phyloP scores from a whole-genome alignment of 2,329 filamentous ascomycete species.

The Botryotinia calthae region DNA sequence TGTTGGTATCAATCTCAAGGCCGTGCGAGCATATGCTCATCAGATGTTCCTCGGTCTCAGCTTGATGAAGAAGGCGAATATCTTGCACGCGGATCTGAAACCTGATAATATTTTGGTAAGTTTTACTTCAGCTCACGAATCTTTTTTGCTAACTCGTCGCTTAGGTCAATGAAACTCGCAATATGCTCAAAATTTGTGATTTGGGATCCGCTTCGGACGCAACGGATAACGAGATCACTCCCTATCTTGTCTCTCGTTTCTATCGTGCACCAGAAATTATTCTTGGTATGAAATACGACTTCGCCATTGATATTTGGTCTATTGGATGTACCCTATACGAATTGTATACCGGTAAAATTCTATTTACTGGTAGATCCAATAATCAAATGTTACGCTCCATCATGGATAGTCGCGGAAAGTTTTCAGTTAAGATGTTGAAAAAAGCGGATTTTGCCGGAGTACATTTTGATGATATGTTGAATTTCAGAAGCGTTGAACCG shows the following conservation, averaged over 20 bases:
- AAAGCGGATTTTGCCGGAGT: constrained; percentile 71
- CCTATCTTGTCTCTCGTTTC: constrained; percentile 94
- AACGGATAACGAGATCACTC: constrained; percentile 87
- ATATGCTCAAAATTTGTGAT: constrained; percentile 90
- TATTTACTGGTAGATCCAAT: constrained; percentile 93
- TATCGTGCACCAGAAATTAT: constrained; percentile 98
- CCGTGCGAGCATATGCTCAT: constrained; percentile 84
- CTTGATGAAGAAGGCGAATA: constrained; percentile 86
- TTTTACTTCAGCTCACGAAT: not conserved
- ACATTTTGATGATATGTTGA: constrained; percentile 82
- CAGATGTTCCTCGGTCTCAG: constrained; percentile 91
- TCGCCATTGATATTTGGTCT: constrained; percentile 95
- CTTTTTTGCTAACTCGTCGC: constrained; percentile 22
- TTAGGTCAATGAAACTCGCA: constrained; percentile 74
- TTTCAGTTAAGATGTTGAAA: constrained; percentile 84
- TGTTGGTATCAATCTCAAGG: constrained; percentile 84
- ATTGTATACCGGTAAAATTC: constrained; percentile 93
- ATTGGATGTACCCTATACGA: constrained; percentile 97
- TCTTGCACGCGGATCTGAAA: constrained; percentile 94
- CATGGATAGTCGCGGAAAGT: constrained; percentile 92
- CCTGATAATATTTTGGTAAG: constrained; percentile 83
- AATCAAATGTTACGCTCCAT: constrained; percentile 98
- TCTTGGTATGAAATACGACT: constrained; percentile 92
- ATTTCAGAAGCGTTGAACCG: constrained; percentile 80
- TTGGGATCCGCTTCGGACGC: constrained; percentile 92